A percentile compares a stretch with the other conserved stretches of the same genome.
Conservation (phyloP, 192 early-diverging fungal genomes). For the Paraglomus occultum region DNA sequence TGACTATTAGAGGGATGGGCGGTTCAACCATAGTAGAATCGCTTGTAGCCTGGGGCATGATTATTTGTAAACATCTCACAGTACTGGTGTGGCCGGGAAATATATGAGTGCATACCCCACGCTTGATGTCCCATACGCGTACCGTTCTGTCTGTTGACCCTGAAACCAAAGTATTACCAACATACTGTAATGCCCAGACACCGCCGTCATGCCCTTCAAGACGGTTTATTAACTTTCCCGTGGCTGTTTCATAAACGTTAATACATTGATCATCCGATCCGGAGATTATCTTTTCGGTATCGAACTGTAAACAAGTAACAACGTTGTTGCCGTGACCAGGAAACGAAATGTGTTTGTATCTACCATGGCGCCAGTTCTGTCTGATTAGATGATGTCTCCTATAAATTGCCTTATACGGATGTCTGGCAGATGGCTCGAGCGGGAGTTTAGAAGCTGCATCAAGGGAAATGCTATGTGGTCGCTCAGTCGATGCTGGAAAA, state of each 20-base stretch:
- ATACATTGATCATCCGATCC: slow-evolving; percentile 93
- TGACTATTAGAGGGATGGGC: slow-evolving; percentile 82
- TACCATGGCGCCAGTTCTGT: slow-evolving; percentile 81
- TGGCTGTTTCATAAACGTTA: slow-evolving; percentile 86
- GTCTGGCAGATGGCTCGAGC: slow-evolving; percentile 35
- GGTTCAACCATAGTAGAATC: slow-evolving; percentile 54
- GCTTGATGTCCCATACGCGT: slow-evolving; percentile 94
- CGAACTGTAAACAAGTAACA: slow-evolving; percentile 96
- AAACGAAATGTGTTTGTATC: slow-evolving; percentile 75
- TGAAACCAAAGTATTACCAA: slow-evolving; percentile 84
- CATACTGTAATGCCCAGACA: slow-evolving; percentile 96
- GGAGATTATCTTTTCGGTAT: slow-evolving; percentile 92
- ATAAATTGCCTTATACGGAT: slow-evolving; percentile 80
- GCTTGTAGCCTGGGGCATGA: slow-evolving; percentile 60
- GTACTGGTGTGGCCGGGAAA: slow-evolving; percentile 95
- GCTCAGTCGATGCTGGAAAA: slow-evolving; percentile 31
- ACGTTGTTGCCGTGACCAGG: slow-evolving; percentile 78
- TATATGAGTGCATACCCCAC: slow-evolving; percentile 85
- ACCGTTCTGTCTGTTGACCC: slow-evolving; percentile 96
- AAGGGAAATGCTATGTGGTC: slow-evolving; percentile 30
- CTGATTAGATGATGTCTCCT: slow-evolving; percentile 75
- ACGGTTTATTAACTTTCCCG: slow-evolving; percentile 68
- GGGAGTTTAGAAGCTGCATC: slow-evolving; percentile 38
- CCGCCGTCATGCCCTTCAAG: slow-evolving; percentile 91
- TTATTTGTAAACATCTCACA: slow-evolving; percentile 89